phyloP scores from a whole-genome alignment of 2,329 filamentous ascomycete species.

The Phialophora tarda region DNA sequence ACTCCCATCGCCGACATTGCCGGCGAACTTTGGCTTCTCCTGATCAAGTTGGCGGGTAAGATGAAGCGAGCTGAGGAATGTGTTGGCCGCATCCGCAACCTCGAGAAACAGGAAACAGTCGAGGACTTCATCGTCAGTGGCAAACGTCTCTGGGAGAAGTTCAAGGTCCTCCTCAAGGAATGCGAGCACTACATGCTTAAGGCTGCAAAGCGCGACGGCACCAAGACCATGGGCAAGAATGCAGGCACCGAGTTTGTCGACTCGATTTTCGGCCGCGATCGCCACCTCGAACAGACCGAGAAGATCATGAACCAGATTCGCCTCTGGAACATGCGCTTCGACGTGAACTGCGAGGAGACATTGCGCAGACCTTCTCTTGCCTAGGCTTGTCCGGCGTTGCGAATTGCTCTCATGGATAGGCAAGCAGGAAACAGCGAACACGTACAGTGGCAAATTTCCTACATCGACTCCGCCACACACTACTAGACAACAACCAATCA shows the following conservation, averaged over 20 bases:
- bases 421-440: not conserved
- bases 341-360: slow-evolving; percentile 93
- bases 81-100: slow-evolving; percentile 71
- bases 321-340: slow-evolving; percentile 90
- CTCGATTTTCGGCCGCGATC: slow-evolving; percentile 89
- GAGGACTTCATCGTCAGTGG: slow-evolving; percentile 90
- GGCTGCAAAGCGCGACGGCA: slow-evolving; percentile 73
- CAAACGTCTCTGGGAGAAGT: slow-evolving; percentile 81
- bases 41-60: slow-evolving; percentile 93
- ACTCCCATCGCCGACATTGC: slow-evolving; percentile 89
- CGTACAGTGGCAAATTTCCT: slow-evolving; percentile 25
- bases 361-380: slow-evolving; percentile 60
- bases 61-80: slow-evolving; percentile 87
- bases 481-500: slow-evolving; percentile 5
- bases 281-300: slow-evolving; percentile 87
- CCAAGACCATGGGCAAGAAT: slow-evolving; percentile 83
- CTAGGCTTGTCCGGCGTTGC: slow-evolving; percentile 19
- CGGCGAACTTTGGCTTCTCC: slow-evolving; percentile 90
- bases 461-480: slow-evolving; percentile 24
- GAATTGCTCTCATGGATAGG: not conserved
- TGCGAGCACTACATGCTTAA: slow-evolving; percentile 97
- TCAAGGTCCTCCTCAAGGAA: slow-evolving; percentile 83
- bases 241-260: slow-evolving; percentile 95
- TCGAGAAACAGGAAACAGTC: slow-evolving; percentile 78
- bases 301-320: slow-evolving; percentile 88